Percentiles rank a stretch among this genome's conserved stretches.
Conservation (phyloP, 257 asterid species). For the Verbena officinalis region DNA sequence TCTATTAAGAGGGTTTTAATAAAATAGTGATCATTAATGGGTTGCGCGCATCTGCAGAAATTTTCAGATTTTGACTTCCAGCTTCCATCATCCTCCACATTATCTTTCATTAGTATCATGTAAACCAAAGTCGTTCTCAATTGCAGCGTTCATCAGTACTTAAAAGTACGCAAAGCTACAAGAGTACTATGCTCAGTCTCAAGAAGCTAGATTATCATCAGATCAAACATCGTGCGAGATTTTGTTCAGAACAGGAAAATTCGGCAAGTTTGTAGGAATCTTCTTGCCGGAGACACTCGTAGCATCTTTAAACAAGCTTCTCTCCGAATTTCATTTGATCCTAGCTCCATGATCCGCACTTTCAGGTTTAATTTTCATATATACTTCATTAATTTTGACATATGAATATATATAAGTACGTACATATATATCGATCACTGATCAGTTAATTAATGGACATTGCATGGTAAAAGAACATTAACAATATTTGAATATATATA, state of each 20-base stretch:
- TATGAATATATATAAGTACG: too few relatives aligned
- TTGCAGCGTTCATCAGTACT: too few relatives aligned
- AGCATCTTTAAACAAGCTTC: conserved; percentile 51
- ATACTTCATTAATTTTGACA: too few relatives aligned
- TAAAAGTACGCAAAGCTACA: neutral
- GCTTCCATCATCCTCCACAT: neutral
- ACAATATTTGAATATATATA: too few relatives aligned
- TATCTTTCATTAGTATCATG: neutral
- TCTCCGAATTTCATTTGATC: conserved; percentile 44
- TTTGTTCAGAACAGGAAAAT: conserved; percentile 44
- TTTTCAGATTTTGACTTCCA: neutral
- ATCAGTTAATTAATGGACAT: too few relatives aligned
- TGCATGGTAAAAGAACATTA: too few relatives aligned
- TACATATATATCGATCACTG: too few relatives aligned
- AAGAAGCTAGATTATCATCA: too few relatives aligned
- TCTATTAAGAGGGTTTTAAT: too few relatives aligned
- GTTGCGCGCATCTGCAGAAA: too few relatives aligned
- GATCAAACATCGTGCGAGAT: too few relatives aligned
- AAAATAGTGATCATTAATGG: too few relatives aligned
- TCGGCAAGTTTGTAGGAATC: conserved; percentile 71
- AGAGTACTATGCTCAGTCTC: neutral
- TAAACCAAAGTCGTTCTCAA: neutral
- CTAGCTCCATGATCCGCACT: conserved; percentile 46
- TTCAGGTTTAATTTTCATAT: conserved; percentile 66
- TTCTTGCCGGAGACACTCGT: conserved; percentile 75